Percentiles rank a stretch among this genome's conserved stretches.
Conservation (phyloP, 257 asterid genomes). For the Scutellaria barbata region DNA sequence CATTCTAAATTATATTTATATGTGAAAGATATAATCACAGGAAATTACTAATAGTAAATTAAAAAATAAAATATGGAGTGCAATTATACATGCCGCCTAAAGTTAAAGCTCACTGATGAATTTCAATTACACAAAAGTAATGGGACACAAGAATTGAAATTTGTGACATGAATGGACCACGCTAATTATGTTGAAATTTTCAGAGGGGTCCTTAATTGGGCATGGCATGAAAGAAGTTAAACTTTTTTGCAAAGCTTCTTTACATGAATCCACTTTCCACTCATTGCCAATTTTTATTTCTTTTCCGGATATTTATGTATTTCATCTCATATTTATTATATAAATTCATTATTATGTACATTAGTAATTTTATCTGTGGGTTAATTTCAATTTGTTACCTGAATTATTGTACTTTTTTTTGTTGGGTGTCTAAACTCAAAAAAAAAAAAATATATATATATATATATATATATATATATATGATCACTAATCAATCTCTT, state of each 20-base stretch:
- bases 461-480: too few species aligned
- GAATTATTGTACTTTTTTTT: too few species aligned
- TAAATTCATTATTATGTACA: too few species aligned
- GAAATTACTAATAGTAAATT: background rate
- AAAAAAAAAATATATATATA: too few species aligned
- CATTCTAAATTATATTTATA: too few species aligned
- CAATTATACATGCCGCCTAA: background rate
- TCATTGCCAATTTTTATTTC: conserved; percentile 23
- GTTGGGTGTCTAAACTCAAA: too few species aligned
- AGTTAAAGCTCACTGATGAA: background rate
- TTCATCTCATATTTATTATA: background rate
- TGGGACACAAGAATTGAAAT: conserved; percentile 1
- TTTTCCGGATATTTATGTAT: conserved; percentile 6
- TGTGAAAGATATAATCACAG: too few species aligned
- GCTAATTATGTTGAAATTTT: background rate
- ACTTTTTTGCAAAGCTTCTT: conserved; percentile 40
- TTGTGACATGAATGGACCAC: conserved; percentile 27
- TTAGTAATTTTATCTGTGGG: too few species aligned
- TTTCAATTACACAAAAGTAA: conserved; percentile 7
- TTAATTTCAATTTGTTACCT: too few species aligned
- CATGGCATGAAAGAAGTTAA: conserved; percentile 38
- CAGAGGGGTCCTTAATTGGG: conserved; percentile 20
- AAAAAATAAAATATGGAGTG: background rate
- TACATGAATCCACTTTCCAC: conserved; percentile 27
- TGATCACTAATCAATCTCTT: too few species aligned